These are phyloP conservation scores for Stylosanthes scabra DNA, from an alignment of 331 rosid species.

Conservation along the genomic window DNA sequence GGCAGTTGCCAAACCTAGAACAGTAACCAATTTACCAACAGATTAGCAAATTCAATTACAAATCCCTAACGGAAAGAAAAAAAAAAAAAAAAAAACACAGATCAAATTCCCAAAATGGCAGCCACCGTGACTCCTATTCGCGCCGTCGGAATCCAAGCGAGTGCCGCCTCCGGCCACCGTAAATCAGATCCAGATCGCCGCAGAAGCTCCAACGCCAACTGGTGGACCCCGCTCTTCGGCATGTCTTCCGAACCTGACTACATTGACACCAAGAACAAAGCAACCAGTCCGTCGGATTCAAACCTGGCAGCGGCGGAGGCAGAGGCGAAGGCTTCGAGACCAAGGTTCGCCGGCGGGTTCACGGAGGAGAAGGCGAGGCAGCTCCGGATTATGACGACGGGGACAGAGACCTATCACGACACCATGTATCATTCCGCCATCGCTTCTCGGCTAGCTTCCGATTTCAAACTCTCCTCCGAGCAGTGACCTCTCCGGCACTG, in stretches of 20 bases:
- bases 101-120: conserved; percentile 54
- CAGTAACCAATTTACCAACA: background rate
- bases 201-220: conserved; percentile 51
- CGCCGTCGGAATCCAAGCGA: conserved; percentile 52
- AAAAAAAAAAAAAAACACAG: background rate
- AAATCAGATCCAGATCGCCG: conserved; percentile 46
- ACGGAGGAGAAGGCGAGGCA: conserved; percentile 92
- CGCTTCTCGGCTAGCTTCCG: conserved; percentile 90
- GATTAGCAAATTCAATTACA: background rate
- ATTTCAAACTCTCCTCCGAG: conserved; percentile 63
- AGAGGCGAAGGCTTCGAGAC: conserved; percentile 34
- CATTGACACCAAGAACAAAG: conserved; percentile 53
- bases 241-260: conserved; percentile 91
- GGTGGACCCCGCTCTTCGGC: conserved; percentile 91
- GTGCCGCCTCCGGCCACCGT: conserved; percentile 51
- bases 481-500: conserved; percentile 29
- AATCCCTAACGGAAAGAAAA: background rate
- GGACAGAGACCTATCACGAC: conserved; percentile 71
- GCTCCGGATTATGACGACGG: conserved; percentile 74
- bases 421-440: conserved; percentile 96
- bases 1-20: background rate
- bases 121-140: conserved; percentile 49
- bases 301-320: background rate
- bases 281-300: conserved; percentile 27
- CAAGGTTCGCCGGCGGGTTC: conserved; percentile 72